Evolutionary conservation across 2,329 filamentous ascomycete genomes (phyloP).

Genomic region (Neofusicoccum cordaticola): DNA sequence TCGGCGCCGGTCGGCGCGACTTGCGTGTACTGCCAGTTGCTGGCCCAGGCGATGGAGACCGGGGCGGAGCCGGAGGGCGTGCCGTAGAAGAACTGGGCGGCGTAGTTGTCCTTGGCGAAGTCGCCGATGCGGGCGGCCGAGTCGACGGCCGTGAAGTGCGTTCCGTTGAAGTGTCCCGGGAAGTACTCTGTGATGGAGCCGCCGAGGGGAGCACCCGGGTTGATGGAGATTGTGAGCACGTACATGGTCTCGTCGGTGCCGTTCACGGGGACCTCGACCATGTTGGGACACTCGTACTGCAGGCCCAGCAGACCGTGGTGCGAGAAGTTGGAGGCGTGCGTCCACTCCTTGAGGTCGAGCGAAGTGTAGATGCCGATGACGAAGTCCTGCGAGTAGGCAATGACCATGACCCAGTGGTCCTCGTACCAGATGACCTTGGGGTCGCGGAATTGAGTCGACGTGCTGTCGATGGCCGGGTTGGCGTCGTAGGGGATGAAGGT

Average conservation of each 20-base stretch:
- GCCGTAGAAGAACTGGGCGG: conserved; percentile 56
- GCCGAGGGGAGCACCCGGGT: conserved; percentile 57
- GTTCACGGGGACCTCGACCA: conserved; percentile 55
- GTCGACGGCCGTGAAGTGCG: conserved; percentile 53
- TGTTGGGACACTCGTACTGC: conserved; percentile 64
- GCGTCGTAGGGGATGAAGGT: conserved; percentile 58
- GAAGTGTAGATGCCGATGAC: conserved; percentile 62
- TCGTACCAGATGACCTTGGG: conserved; percentile 63
- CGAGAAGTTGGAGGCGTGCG: conserved; percentile 57
- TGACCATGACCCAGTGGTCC: conserved; percentile 56
- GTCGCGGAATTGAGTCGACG: conserved; percentile 60
- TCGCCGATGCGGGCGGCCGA: conserved; percentile 42
- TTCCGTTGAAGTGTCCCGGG: conserved; percentile 62
- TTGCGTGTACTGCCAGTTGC: conserved; percentile 59
- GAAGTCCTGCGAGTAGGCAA: conserved; percentile 56
- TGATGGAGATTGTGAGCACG: conserved; percentile 54
- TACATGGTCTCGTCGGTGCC: conserved; percentile 41
- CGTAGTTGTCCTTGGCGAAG: conserved; percentile 56
- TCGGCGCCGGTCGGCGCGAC: conserved; percentile 55
- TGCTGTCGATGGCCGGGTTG: conserved; percentile 60
- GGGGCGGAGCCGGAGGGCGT: conserved; percentile 37
- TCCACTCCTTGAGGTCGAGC: conserved; percentile 59
- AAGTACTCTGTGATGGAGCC: conserved; percentile 58
- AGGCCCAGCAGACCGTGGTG: conserved; percentile 51
- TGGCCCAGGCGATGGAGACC: conserved; percentile 56